Evolutionary conservation across 2,329 filamentous ascomycete genomes (phyloP).

Genomic region (Ceratocystis cacaofunesta): DNA sequence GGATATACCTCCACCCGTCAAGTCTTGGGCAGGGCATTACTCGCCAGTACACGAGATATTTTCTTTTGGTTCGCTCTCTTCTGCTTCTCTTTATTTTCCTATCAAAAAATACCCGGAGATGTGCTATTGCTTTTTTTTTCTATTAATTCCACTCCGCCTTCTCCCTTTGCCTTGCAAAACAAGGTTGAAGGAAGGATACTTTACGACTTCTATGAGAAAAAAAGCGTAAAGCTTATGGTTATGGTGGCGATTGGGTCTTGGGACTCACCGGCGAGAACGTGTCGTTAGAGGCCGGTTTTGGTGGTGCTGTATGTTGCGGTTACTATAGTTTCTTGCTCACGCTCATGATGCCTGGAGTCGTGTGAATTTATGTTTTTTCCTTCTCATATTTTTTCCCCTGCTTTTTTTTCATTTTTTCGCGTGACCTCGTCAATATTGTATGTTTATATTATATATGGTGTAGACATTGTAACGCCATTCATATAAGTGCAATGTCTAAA

Average conservation of each 20-base stretch:
- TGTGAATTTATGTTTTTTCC: background rate
- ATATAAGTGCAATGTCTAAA: background rate
- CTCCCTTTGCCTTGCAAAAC: background rate
- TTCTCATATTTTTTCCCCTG: slow-evolving; percentile 4
- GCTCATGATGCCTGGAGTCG: background rate
- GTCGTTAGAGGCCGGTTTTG: background rate
- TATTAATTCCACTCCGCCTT: background rate
- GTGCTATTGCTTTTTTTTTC: slow-evolving; percentile 13
- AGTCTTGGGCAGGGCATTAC: background rate
- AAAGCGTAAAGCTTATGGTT: background rate
- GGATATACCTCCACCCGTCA: too few relatives aligned
- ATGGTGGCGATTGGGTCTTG: background rate
- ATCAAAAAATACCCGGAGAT: slow-evolving; percentile 6
- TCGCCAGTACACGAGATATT: background rate
- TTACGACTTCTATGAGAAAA: background rate
- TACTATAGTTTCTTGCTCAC: background rate
- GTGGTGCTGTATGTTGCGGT: background rate
- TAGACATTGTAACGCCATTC: background rate
- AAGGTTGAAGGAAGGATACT: too few relatives aligned
- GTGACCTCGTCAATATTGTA: slow-evolving; percentile 8
- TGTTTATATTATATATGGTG: slow-evolving; percentile 4
- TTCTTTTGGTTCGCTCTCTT: background rate
- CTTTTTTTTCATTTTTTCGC: slow-evolving; percentile 9
- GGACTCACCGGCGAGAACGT: background rate
- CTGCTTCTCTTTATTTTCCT: background rate